Conservation (phyloP, 2,329 filamentous ascomycete genomes). For the Sarocladium brachiariae region DNA sequence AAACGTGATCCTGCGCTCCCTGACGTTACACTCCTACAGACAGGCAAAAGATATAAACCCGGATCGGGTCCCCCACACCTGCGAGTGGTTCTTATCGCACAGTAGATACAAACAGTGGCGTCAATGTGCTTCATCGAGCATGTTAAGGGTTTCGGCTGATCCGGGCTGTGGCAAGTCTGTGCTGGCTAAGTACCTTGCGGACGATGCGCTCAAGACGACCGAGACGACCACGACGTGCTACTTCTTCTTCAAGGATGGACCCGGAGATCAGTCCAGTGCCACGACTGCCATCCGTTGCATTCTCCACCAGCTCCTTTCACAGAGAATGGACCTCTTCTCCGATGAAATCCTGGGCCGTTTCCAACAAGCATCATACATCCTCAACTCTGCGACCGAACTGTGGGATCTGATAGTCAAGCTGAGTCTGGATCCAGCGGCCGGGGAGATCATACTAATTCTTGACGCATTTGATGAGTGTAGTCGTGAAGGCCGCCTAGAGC, state of each 20-base stretch:
- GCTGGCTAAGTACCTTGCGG: slow-evolving; percentile 24
- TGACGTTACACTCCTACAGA: not conserved
- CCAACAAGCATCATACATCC: slow-evolving; percentile 14
- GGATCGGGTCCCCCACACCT: slow-evolving; percentile 19
- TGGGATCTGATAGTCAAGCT: slow-evolving; percentile 23
- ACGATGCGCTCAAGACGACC: slow-evolving; percentile 17
- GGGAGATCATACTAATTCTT: slow-evolving; percentile 27
- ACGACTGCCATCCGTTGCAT: slow-evolving; percentile 26
- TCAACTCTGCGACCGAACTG: slow-evolving; percentile 21
- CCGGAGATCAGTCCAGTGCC: slow-evolving; percentile 25
- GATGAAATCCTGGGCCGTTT: slow-evolving; percentile 18
- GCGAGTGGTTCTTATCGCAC: slow-evolving; percentile 16
- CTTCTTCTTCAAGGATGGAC: slow-evolving; percentile 36
- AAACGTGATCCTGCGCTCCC: not conserved
- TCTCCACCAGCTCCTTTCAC: slow-evolving; percentile 29
- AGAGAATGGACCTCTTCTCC: slow-evolving; percentile 18
- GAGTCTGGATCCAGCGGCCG: slow-evolving; percentile 10
- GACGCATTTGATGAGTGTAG: slow-evolving; percentile 36
- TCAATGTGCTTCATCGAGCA: slow-evolving; percentile 13
- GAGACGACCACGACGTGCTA: slow-evolving; percentile 22
- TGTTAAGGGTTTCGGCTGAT: slow-evolving; percentile 29
- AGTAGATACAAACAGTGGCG: slow-evolving; percentile 15
- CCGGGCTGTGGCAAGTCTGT: slow-evolving; percentile 34
- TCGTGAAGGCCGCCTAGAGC: slow-evolving; percentile 4
- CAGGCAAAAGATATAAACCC: slow-evolving; percentile 22